Evolutionary conservation across 2,329 filamentous ascomycete genomes (phyloP).

Genomic region (Alternaria sp.): DNA sequence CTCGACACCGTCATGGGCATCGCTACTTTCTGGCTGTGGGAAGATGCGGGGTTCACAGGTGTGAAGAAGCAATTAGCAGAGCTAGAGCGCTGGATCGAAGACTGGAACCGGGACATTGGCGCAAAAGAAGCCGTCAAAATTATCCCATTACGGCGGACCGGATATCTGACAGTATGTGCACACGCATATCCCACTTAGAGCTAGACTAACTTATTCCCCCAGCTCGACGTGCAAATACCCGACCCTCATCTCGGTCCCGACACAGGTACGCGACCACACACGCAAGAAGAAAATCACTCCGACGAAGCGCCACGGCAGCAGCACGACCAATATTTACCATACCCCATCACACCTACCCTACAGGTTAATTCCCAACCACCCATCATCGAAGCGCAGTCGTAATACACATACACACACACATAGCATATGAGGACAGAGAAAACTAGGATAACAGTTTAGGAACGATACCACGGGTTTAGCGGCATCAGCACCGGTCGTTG

Average conservation of each 20-base stretch:
- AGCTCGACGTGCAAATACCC: constrained; percentile 84
- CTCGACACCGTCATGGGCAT: constrained; percentile 82
- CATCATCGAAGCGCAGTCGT: constrained; percentile 30
- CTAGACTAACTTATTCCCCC: constrained; percentile 1
- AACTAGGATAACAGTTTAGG: constrained; percentile 1
- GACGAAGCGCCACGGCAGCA: constrained; percentile 19
- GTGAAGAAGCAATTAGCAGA: constrained; percentile 75
- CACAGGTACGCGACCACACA: constrained; percentile 38
- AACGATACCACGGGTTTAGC: constrained; percentile 7
- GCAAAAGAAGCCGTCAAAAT: constrained; percentile 73
- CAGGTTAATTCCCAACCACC: constrained; percentile 43
- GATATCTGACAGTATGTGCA: constrained; percentile 80
- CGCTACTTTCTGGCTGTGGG: constrained; percentile 93
- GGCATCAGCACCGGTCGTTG: constrained; percentile 15
- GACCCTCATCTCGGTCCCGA: constrained; percentile 73
- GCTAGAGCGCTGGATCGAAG: constrained; percentile 83
- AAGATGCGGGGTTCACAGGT: constrained; percentile 81
- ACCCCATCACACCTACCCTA: constrained; percentile 40
- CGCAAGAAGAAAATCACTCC: constrained; percentile 35
- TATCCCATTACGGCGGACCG: constrained; percentile 80
- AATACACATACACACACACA: constrained; percentile 10
- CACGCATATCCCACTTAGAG: not conserved
- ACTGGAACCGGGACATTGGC: constrained; percentile 80
- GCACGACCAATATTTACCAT: constrained; percentile 31
- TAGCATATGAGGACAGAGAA: not conserved